These are phyloP conservation scores for Lichtheimia ramosa DNA, from an alignment of 371 early-diverging fungal genomes.

Conservation along the genomic window DNA sequence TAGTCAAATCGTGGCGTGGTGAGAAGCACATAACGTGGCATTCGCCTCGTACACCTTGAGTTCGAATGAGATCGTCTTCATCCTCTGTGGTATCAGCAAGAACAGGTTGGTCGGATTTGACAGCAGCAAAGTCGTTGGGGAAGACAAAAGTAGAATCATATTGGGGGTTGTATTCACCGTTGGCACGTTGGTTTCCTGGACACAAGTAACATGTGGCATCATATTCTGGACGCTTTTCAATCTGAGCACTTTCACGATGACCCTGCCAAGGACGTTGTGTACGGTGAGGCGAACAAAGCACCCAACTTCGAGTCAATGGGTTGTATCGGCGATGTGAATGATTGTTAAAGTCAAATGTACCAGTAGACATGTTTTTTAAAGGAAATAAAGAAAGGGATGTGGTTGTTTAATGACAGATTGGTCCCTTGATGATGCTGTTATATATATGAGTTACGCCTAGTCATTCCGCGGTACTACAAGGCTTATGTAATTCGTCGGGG, in stretches of 20 bases:
- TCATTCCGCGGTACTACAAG: no score
- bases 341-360: conserved; percentile 36
- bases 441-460: no score
- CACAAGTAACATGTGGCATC: conserved; percentile 88
- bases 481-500: no score
- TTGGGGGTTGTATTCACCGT: conserved; percentile 72
- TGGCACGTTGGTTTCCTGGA: conserved; percentile 83
- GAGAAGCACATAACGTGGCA: conserved; percentile 91
- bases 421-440: no score
- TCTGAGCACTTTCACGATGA: conserved; percentile 56
- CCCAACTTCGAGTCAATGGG: conserved; percentile 86
- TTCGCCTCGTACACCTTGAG: conserved; percentile 75
- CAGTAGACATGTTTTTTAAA: neutral
- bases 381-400: no score
- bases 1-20: conserved; percentile 83
- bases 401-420: no score
- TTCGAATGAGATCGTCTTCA: conserved; percentile 47
- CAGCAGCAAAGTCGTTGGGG: conserved; percentile 89
- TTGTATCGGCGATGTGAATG: conserved; percentile 90
- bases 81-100: conserved; percentile 14
- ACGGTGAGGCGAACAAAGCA: conserved; percentile 93
- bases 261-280: conserved; percentile 94
- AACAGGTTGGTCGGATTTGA: conserved; percentile 60
- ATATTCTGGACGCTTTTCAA: conserved; percentile 57
- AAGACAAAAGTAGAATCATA: conserved; percentile 81